Evolutionary conservation across 2,329 filamentous ascomycete species (phyloP), one percentile per base, ranked within the genome.

Genomic region (Leptographium galeiforme): DNA sequence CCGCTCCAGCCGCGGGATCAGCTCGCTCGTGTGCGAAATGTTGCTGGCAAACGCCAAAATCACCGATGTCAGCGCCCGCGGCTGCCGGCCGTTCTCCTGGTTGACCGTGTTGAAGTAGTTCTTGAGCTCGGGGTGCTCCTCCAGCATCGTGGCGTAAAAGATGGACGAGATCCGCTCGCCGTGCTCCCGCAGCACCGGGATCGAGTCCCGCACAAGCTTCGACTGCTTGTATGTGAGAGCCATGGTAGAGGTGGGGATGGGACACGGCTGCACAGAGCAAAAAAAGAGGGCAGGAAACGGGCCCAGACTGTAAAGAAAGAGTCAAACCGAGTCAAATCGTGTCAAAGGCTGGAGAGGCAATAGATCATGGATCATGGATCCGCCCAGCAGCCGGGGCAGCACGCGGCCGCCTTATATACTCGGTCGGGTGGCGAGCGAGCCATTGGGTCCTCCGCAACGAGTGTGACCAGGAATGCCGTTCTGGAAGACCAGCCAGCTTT

Each of bases 41-140:
- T 88, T 80, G 56, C 77, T 70, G 52, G 85, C 85, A 62, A 87
- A 89, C 58, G 79, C 81, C 58, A 84, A 79, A 48, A 89, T 79
- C 32, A 83, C 73, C 47, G 72, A 71, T 0, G 82, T 82, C 33
- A 87, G 70, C 4, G 82, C 81, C 18, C 71, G 70, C 2, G 81
- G 72, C 60, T 86, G 82, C 56, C 78, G 74, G 38, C 78, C 76
- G 43, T 77, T 83, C 57, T 70, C 69, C 67, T 85, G 81, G 62
- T 85, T 79, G 40, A 79, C 75, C 33, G 70, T 72, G 68, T 88
- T 89, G 75, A 89, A 89, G 66, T 84, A 72, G 65, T 82, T 76
- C 61, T 82, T 78, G 36, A 89, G 76, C 46, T 80, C 75, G 0
- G 84, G 84, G 56, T 87, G 73, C 41, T 79, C 78, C 12, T 64